Percentiles rank a stretch among this genome's conserved stretches.
These are phyloP conservation scores for Aureobasidium sp. DNA, from an alignment of 2,329 filamentous ascomycete genomes.

Conservation along the genomic window DNA sequence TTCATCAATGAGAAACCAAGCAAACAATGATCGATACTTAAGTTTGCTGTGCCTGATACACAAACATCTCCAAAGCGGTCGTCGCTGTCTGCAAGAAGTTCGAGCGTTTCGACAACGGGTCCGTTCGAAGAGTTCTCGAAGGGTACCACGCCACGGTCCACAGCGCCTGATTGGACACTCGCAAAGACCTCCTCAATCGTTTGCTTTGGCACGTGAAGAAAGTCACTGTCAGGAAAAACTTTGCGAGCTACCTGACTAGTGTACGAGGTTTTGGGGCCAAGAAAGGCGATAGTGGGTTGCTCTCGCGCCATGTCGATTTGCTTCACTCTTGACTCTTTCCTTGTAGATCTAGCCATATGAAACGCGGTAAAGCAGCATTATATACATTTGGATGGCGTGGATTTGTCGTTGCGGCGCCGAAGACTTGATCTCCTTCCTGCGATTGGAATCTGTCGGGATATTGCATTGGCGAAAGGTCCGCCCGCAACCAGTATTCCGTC, in stretches of 20 bases:
- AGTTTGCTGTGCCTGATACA: conserved; percentile 77
- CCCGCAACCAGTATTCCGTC: too few relatives aligned
- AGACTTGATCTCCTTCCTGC: too few relatives aligned
- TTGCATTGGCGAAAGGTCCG: too few relatives aligned
- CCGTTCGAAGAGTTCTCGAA: conserved; percentile 97
- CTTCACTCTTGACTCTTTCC: too few relatives aligned
- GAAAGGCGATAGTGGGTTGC: conserved; percentile 42
- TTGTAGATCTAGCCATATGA: too few relatives aligned
- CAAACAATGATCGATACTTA: conserved; percentile 83
- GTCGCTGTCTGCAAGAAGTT: conserved; percentile 73
- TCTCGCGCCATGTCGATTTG: too few relatives aligned
- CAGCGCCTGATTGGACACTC: conserved; percentile 60
- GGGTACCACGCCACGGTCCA: conserved; percentile 73
- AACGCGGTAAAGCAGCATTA: too few relatives aligned
- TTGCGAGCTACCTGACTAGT: conserved; percentile 54
- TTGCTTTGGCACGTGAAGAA: too few relatives aligned
- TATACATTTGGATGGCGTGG: too few relatives aligned
- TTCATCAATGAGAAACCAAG: conserved; percentile 46
- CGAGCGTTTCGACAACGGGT: conserved; percentile 80
- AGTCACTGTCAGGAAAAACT: too few relatives aligned
- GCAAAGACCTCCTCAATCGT: conserved; percentile 67
- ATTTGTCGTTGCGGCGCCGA: too few relatives aligned
- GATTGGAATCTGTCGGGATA: too few relatives aligned
- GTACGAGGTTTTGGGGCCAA: conserved; percentile 60
- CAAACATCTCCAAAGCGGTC: conserved; percentile 58